These are phyloP conservation scores for Tothia fuscella DNA, from an alignment of 2,329 filamentous ascomycete species.

Conservation along the genomic window DNA sequence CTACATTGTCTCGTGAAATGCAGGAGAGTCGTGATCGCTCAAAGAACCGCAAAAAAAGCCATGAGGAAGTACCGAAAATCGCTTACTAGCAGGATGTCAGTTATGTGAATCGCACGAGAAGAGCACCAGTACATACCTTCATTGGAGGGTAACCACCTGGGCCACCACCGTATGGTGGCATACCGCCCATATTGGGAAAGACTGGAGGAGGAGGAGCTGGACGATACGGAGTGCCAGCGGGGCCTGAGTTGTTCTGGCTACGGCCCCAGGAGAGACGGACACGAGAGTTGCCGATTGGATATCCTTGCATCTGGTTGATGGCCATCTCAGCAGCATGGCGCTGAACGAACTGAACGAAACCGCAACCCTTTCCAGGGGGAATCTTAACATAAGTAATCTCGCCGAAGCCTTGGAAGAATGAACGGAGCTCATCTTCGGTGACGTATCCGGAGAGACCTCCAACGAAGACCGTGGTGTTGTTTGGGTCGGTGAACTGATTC, in stretches of 20 bases:
- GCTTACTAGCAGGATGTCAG: conserved; percentile 7
- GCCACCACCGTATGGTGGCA: conserved; percentile 54
- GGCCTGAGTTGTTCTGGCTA: conserved; percentile 96
- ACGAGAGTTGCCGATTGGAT: conserved; percentile 96
- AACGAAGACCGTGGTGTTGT: conserved; percentile 98
- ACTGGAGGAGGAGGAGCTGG: conserved; percentile 75
- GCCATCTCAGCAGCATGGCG: conserved; percentile 98
- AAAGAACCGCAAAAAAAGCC: not conserved
- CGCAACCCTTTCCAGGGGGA: conserved; percentile 95
- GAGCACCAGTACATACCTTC: conserved; percentile 47
- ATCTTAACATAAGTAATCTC: conserved; percentile 99
- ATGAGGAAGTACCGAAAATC: not conserved
- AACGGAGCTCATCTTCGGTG: conserved; percentile 97
- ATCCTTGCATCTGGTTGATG: conserved; percentile 99
- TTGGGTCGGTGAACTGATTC: conserved; percentile 99
- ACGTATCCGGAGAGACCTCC: conserved; percentile 95
- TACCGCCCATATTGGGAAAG: conserved; percentile 58
- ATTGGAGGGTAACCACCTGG: conserved; percentile 54
- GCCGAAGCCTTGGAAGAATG: conserved; percentile 98
- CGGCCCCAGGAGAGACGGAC: conserved; percentile 96
- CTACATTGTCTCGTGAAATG: conserved; percentile 1
- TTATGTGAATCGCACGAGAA: not conserved
- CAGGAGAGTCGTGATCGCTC: conserved; percentile 1
- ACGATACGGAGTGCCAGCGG: conserved; percentile 84
- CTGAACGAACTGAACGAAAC: conserved; percentile 98